phyloP scores from a whole-genome alignment of 306 rosid genomes.

The Quercus aquifolioides region DNA sequence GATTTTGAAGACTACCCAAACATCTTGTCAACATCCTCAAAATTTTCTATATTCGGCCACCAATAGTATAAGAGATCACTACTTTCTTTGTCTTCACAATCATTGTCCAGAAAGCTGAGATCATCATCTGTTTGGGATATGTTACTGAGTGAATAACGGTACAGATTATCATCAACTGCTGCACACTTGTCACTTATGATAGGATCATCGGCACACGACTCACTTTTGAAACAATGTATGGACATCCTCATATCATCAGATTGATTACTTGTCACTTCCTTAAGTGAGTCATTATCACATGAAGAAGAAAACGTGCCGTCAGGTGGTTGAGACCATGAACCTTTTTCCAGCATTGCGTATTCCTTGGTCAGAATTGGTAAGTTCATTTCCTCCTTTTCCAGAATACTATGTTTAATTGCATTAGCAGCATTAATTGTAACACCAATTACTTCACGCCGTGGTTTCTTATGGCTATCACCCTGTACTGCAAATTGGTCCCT shows the following conservation, averaged over 20 bases:
- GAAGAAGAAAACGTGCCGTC: constrained; percentile 51
- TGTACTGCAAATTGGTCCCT: constrained; percentile 28
- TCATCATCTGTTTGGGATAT: constrained; percentile 57
- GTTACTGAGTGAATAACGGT: constrained; percentile 47
- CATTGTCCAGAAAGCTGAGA: constrained; percentile 67
- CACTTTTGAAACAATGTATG: constrained; percentile 42
- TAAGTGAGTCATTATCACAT: constrained; percentile 36
- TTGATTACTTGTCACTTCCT: constrained; percentile 41
- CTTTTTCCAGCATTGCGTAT: constrained; percentile 51
- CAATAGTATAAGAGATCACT: constrained; percentile 38
- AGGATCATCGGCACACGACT: constrained; percentile 46
- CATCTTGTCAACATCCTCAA: constrained; percentile 88
- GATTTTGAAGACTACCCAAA: constrained; percentile 50
- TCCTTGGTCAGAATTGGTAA: constrained; percentile 29
- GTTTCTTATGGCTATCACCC: constrained; percentile 40
- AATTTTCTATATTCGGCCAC: constrained; percentile 76
- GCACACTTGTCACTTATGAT: constrained; percentile 53
- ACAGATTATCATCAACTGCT: constrained; percentile 46
- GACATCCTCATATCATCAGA: constrained; percentile 42
- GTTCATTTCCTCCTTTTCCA: constrained; percentile 34
- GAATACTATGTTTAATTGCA: constrained; percentile 28
- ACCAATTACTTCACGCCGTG: constrained; percentile 28
- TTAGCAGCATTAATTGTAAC: constrained; percentile 24
- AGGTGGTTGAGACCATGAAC: constrained; percentile 53
- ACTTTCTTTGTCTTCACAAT: constrained; percentile 30